These are phyloP conservation scores for Cordyceps fumosorosea DNA, from an alignment of 2,329 filamentous ascomycete species.

Conservation along the genomic window DNA sequence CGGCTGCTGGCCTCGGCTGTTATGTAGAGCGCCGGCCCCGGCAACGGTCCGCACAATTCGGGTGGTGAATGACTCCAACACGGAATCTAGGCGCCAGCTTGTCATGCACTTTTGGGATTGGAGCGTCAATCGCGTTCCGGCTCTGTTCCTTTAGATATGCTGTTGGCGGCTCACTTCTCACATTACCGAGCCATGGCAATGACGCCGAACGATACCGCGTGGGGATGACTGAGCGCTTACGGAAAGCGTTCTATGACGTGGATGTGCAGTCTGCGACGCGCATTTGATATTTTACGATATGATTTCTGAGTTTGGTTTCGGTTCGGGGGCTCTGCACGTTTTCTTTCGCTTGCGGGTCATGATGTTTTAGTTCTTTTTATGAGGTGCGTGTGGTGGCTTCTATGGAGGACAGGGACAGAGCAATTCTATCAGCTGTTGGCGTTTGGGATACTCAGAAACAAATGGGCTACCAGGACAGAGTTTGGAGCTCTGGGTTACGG, in stretches of 20 bases:
- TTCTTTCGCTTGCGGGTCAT: neutral
- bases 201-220: neutral
- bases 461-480: constrained; percentile 11
- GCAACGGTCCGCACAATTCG: constrained; percentile 2
- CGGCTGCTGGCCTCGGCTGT: constrained; percentile 37
- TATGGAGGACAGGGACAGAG: neutral
- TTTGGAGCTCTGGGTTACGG: constrained; percentile 9
- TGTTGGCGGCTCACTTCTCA: neutral
- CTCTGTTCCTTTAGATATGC: neutral
- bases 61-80: neutral
- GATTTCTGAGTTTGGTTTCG: neutral
- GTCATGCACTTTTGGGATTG: neutral
- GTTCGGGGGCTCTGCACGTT: neutral
- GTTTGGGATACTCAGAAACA: constrained; percentile 14
- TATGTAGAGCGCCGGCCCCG: constrained; percentile 29
- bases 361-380: neutral
- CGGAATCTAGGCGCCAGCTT: neutral
- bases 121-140: neutral
- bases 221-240: neutral
- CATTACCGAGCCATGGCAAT: neutral
- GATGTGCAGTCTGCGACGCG: neutral
- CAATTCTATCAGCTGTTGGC: neutral
- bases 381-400: neutral
- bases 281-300: neutral
- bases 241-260: neutral